These are phyloP conservation scores for Neurospora sublineolata DNA, from an alignment of 495 filamentous ascomycete species.

Conservation along the genomic window DNA sequence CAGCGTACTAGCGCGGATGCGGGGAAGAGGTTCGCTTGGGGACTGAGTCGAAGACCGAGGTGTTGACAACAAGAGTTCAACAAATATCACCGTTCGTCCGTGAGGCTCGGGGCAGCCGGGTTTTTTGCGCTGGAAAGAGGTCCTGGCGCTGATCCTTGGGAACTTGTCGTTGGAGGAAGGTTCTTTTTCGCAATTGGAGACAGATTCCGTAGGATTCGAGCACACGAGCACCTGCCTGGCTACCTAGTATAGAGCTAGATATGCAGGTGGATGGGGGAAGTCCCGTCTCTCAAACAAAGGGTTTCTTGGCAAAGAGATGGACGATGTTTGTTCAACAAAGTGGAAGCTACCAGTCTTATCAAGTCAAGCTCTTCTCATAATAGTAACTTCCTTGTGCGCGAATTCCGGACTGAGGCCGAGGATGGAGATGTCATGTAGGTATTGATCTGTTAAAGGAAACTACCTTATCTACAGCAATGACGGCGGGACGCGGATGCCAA, in stretches of 20 bases:
- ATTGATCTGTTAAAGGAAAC: background rate
- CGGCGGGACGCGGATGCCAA: background rate
- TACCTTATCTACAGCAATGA: background rate
- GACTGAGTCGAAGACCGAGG: background rate
- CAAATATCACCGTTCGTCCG: background rate
- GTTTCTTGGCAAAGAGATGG: background rate
- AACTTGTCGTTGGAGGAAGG: background rate
- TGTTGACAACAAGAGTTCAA: background rate
- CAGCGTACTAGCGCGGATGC: background rate
- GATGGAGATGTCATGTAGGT: background rate
- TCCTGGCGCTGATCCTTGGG: background rate
- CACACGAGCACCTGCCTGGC: background rate
- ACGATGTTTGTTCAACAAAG: background rate
- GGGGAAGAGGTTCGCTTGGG: background rate
- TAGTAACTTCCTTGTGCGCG: background rate
- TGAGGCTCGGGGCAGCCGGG: background rate
- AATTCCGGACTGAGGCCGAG: background rate
- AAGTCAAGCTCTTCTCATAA: background rate
- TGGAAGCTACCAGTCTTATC: background rate
- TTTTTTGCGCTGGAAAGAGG: background rate
- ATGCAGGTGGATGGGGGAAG: background rate
- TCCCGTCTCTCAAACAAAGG: background rate
- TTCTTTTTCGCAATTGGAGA: background rate
- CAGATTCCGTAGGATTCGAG: background rate
- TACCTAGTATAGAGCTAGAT: background rate